Evolutionary conservation across 129 eudicot genomes (phyloP).

Genomic region (Dittrichia graveolens): DNA sequence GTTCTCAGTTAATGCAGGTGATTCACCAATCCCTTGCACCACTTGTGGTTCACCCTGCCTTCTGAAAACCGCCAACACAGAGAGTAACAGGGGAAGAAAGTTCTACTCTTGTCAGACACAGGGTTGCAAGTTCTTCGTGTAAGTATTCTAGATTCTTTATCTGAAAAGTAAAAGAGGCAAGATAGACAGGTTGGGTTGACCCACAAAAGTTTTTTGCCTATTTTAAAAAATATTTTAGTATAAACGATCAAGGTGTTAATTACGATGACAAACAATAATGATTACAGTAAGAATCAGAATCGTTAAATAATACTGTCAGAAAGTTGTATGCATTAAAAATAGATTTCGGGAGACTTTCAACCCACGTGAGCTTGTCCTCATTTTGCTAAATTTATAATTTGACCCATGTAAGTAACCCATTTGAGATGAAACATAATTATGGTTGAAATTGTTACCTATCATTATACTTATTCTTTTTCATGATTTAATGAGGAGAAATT

Average conservation of each 20-base stretch:
- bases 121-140: constrained; percentile 93
- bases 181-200: neutral
- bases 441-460: neutral
- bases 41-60: constrained; percentile 68
- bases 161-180: neutral
- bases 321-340: neutral
- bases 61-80: constrained; percentile 87
- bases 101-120: constrained; percentile 75
- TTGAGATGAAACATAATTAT: neutral
- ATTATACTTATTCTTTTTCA: neutral
- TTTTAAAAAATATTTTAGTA: too few relatives aligned
- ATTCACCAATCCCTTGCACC: constrained; percentile 58
- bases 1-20: constrained; percentile 53
- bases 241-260: too few relatives aligned
- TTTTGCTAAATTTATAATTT: neutral
- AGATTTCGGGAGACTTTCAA: neutral
- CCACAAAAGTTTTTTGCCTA: neutral
- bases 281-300: neutral
- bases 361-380: neutral
- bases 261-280: neutral
- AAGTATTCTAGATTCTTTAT: constrained; percentile 36
- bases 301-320: neutral
- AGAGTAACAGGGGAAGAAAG: constrained; percentile 78
- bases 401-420: neutral
- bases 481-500: neutral